Base-by-base conservation (phyloP, 2,329 filamentous ascomycete genomes). In the Polychaeton citri region DNA sequence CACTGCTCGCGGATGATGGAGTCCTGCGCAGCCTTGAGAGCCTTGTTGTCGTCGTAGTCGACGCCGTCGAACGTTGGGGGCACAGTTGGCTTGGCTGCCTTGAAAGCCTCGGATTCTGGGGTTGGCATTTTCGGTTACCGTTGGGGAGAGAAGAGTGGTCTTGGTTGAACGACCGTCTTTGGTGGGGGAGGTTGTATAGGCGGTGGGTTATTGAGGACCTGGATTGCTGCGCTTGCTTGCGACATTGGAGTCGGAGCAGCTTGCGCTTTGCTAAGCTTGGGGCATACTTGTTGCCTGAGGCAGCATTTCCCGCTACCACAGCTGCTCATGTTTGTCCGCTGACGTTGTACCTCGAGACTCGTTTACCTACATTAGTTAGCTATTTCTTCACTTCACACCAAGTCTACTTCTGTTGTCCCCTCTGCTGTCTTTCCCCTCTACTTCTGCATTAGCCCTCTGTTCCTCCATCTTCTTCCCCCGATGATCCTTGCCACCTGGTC, bases 21-120 rank as follows among this genome's bases (percentile, higher is more conserved):
- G 59, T 90, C 83, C 59, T 88, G 82, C 36, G 83, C 83, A 42
- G 77, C 76, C 68, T 88, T 90, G 57, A 90, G 69, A 49, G 76
- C 74, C 57, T 74, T 75, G 58, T 78, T 85, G 65, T 90, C 81
- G 47, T 87, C 79, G 66, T 80, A 90, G 66, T 88, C 79, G 56
- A 90, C 83, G 48, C 83, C 83, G 53, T 86, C 82, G 60, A 90
- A 90, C 40, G 80, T 86, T 21, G 83, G 79, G 43, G 81, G 70
- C 38, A 90, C 84, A 44, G 71, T 76, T 42, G 84, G 83, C 71
- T 90, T 90, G 65, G 81, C 80, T 49, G 79, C 80, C 63, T 85
- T 74, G 68, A 88, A 90, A 55, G 74, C 70, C 51, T 71, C 76
- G 54, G 83, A 88, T 62, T 90, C 82, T 60, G 83, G 81, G 17